Base-by-base conservation (phyloP, 192 early-diverging fungal genomes). In the Funneliformis mosseae region DNA sequence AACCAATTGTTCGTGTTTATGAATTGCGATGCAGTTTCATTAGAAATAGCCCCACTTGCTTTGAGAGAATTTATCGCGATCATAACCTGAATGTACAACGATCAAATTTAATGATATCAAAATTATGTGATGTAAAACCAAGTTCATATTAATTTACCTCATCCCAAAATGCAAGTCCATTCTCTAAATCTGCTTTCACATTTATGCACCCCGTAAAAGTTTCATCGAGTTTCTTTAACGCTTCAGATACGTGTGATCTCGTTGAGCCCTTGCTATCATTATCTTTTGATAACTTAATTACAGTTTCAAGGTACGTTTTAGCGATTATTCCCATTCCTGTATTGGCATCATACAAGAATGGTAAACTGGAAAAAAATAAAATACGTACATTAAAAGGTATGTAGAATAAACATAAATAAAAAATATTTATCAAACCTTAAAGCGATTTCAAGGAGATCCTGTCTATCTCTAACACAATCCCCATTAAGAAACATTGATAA, bases 161-260 rank as follows among this genome's bases (percentile, higher is more conserved):
- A 9, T 85, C 82, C 90, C 90, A 91, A 75, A 91, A 88, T 4
- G 72, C 73, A 66, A 89, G 85, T 0, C 88, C 90, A 60, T 84
- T 83, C 46, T 81, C 55, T 16, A 91, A 50, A 61, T 89, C 90
- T 16, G 78, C 74, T 71, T 87, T 87, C 11, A 89, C 80, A 64
- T 84, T 55, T 5, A 79, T 66, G 10, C 85, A 86, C 5, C 84
- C 66, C 4, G 84, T 84, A 70, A 88, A 88, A 5, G 81, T 77
- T 27, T 86, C 84, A 69, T 88, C 85, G 4, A 86, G 79, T 41
- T 81, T 77, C 14, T 84, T 70, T 3, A 88, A 21, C 8, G 87
- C 85, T 46, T 84, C 75, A 10, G 74, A 74, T 50, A 80, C 80
- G 27, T 63, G 63, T 14, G 62, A 27, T 38, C 23, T 60, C 28